Evolutionary conservation across 2,329 filamentous ascomycete species (phyloP).

Genomic region (Drechslerella dactyloides): DNA sequence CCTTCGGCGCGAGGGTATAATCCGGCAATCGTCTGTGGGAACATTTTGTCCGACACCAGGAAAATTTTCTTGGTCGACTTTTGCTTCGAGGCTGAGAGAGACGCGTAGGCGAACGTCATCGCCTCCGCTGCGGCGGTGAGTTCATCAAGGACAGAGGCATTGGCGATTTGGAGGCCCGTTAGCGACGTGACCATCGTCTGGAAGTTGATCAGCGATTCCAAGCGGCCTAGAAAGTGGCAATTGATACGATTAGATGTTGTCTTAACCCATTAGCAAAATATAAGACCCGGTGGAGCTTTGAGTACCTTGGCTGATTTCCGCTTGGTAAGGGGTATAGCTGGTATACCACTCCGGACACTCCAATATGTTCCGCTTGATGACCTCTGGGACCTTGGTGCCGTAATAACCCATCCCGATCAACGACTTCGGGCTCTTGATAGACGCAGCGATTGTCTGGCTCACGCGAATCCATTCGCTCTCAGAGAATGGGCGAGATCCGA

Average conservation of each 20-base stretch:
- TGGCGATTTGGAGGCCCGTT: slow-evolving; percentile 83
- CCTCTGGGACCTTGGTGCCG: slow-evolving; percentile 80
- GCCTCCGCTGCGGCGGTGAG: slow-evolving; percentile 91
- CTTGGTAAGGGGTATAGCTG: slow-evolving; percentile 95
- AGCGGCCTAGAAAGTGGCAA: slow-evolving; percentile 62
- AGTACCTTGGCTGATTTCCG: slow-evolving; percentile 85
- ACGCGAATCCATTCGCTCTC: slow-evolving; percentile 67
- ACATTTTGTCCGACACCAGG: slow-evolving; percentile 80
- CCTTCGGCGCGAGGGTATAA: slow-evolving; percentile 84
- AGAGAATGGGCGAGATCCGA: slow-evolving; percentile 64
- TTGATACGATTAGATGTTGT: neutral
- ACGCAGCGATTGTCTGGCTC: slow-evolving; percentile 64
- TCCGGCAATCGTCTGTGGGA: slow-evolving; percentile 84
- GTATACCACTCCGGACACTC: slow-evolving; percentile 98
- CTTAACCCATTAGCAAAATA: too few relatives aligned
- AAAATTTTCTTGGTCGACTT: slow-evolving; percentile 80
- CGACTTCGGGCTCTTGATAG: slow-evolving; percentile 69
- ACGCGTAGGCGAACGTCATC: slow-evolving; percentile 88
- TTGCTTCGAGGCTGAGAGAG: slow-evolving; percentile 72
- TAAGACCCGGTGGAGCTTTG: too few relatives aligned
- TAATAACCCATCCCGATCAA: slow-evolving; percentile 91
- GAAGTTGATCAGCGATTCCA: slow-evolving; percentile 93
- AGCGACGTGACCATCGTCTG: slow-evolving; percentile 91
- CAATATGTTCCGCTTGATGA: slow-evolving; percentile 89
- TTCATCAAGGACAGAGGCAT: slow-evolving; percentile 89